A percentile compares a stretch with the other conserved stretches of the same genome.
These are phyloP conservation scores for Cronartium ribicola DNA, from an alignment of 1,284 basidiomycete genomes.

Conservation along the genomic window DNA sequence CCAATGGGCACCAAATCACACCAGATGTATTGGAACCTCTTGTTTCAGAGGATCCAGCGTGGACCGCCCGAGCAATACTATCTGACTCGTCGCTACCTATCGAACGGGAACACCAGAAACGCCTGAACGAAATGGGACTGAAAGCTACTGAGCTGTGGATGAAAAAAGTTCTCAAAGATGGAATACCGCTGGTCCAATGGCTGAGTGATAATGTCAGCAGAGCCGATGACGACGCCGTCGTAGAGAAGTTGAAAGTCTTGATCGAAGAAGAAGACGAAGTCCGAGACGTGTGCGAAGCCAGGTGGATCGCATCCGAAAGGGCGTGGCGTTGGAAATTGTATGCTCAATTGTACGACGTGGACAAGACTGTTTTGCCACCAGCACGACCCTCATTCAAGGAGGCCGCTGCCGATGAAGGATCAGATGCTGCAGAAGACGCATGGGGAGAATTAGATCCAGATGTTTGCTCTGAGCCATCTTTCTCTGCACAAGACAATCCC, in stretches of 20 bases:
- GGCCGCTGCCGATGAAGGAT: not conserved
- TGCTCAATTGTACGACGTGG: not conserved
- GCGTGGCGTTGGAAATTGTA: not conserved
- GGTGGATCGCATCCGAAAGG: not conserved
- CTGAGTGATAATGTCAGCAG: not conserved
- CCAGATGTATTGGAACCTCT: not conserved
- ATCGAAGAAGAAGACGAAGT: not conserved
- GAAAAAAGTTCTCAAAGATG: not conserved
- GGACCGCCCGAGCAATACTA: not conserved
- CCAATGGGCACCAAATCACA: not conserved
- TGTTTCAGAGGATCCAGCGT: not conserved
- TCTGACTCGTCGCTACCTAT: not conserved
- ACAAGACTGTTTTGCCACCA: not conserved
- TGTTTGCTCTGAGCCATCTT: conserved; percentile 3
- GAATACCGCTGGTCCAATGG: not conserved
- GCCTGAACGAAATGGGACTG: not conserved
- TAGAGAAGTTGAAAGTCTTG: not conserved
- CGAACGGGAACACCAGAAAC: not conserved
- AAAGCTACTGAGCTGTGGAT: not conserved
- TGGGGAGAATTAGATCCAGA: conserved; percentile 32
- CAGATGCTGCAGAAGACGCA: conserved; percentile 4
- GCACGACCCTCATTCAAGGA: not conserved
- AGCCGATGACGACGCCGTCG: not conserved
- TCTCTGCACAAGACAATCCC: not conserved
- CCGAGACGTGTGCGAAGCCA: not conserved